Conservation (phyloP, 148 eudicot species). For the Rheum nobile region DNA sequence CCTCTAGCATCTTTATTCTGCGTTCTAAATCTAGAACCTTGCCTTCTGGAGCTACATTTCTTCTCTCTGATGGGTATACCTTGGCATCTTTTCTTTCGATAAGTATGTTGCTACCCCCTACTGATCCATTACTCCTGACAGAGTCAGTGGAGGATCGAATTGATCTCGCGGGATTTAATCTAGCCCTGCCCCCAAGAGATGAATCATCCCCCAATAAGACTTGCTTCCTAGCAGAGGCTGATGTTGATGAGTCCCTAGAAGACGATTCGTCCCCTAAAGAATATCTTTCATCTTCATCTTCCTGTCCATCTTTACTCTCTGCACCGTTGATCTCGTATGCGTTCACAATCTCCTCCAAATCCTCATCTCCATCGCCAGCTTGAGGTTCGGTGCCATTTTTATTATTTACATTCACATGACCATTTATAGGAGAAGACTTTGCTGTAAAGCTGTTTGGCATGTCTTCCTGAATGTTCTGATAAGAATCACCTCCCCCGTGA, state of each 20-base stretch:
- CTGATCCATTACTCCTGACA: constrained; percentile 34
- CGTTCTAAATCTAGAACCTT: constrained; percentile 48
- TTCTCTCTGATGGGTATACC: constrained; percentile 26
- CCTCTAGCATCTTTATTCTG: constrained; percentile 58
- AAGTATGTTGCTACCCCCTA: constrained; percentile 16
- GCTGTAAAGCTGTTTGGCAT: constrained; percentile 3
- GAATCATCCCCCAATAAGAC: constrained; percentile 20
- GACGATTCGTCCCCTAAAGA: constrained; percentile 19
- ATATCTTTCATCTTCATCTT: constrained; percentile 18
- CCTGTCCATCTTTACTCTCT: constrained; percentile 16
- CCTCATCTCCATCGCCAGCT: constrained; percentile 11
- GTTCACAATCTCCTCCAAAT: constrained; percentile 2
- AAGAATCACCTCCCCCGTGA: constrained; percentile 9
- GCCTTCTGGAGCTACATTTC: constrained; percentile 24
- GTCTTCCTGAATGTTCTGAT: constrained; percentile 12
- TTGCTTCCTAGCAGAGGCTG: constrained; percentile 18
- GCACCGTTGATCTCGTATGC: constrained; percentile 12
- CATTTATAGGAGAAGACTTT: constrained; percentile 5
- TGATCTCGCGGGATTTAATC: constrained; percentile 47
- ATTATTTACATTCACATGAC: constrained; percentile 11
- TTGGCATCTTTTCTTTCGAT: constrained; percentile 26
- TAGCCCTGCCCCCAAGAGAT: constrained; percentile 16
- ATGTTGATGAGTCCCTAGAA: constrained; percentile 11
- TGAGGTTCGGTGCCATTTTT: constrained; percentile 16
- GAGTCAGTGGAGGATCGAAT: constrained; percentile 52